These are phyloP conservation scores for Persicaria tinctoria DNA, from an alignment of 148 eudicot species.

Conservation along the genomic window DNA sequence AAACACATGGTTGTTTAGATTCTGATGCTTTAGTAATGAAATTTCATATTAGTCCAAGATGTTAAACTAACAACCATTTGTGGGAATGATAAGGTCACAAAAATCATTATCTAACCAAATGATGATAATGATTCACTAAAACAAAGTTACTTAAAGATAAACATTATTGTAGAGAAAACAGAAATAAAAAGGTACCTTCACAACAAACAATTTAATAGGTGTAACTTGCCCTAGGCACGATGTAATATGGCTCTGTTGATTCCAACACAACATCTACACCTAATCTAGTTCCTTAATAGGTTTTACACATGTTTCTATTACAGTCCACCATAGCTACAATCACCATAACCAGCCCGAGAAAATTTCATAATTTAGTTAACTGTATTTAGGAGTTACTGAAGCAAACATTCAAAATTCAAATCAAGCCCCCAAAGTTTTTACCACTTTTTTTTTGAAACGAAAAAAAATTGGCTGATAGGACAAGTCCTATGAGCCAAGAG, in stretches of 20 bases:
- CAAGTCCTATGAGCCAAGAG: too few relatives aligned
- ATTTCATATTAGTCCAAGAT: background rate
- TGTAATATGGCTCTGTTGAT: conserved; percentile 86
- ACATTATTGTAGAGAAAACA: background rate
- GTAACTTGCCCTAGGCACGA: conserved; percentile 75
- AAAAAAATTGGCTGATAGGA: too few relatives aligned
- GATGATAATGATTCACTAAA: background rate
- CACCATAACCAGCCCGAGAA: too few relatives aligned
- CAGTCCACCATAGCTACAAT: too few relatives aligned
- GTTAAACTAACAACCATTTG: too few relatives aligned
- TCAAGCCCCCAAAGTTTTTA: too few relatives aligned
- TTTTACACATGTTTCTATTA: too few relatives aligned
- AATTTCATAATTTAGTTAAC: too few relatives aligned
- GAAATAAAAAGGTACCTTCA: conserved; percentile 45
- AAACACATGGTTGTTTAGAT: background rate
- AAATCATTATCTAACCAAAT: background rate
- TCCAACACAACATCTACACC: conserved; percentile 68
- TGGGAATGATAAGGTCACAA: background rate
- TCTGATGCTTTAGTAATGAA: background rate
- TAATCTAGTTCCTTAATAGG: conserved; percentile 40
- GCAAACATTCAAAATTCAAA: too few relatives aligned
- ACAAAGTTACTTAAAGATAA: background rate
- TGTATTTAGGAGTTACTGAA: too few relatives aligned
- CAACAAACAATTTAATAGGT: conserved; percentile 70
- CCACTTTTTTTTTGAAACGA: too few relatives aligned